A percentile compares a stretch with the other conserved stretches of the same genome.
phyloP scores from a whole-genome alignment of 23 red algal species.

The Cyanidioschyzon merolae region DNA sequence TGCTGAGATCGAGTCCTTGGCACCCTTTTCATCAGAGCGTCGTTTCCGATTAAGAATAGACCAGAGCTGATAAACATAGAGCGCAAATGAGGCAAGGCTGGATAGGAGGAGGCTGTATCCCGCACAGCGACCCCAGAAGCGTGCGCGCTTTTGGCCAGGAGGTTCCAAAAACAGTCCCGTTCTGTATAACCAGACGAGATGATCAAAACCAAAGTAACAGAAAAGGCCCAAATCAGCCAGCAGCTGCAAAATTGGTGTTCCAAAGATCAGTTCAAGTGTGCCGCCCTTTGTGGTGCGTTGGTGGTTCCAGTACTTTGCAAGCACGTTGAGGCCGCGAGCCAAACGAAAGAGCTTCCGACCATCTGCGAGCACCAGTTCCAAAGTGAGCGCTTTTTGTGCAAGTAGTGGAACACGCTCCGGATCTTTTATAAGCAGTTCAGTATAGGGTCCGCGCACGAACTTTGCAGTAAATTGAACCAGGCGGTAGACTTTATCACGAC shows the following conservation, averaged over 20 bases:
- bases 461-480: constrained; percentile 35
- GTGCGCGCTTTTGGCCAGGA: background rate
- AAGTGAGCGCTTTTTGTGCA: background rate
- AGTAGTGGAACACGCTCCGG: background rate
- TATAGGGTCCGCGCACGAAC: background rate
- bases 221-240: background rate
- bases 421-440: constrained; percentile 15
- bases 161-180: background rate
- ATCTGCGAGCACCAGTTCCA: background rate
- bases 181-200: background rate
- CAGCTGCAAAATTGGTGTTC: background rate
- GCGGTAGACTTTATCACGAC: constrained; percentile 56
- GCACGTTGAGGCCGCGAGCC: constrained; percentile 5
- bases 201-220: background rate
- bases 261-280: background rate
- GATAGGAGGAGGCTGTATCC: background rate
- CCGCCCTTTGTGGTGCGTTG: background rate
- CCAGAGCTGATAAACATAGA: background rate
- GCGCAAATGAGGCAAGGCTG: background rate
- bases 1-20: background rate
- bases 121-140: background rate
- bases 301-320: background rate
- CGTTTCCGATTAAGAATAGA: background rate
- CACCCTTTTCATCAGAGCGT: background rate
- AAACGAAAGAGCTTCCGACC: constrained; percentile 1